Evolutionary conservation across 2,329 filamentous ascomycete species (phyloP).

Genomic region (Emergomyces africanus): DNA sequence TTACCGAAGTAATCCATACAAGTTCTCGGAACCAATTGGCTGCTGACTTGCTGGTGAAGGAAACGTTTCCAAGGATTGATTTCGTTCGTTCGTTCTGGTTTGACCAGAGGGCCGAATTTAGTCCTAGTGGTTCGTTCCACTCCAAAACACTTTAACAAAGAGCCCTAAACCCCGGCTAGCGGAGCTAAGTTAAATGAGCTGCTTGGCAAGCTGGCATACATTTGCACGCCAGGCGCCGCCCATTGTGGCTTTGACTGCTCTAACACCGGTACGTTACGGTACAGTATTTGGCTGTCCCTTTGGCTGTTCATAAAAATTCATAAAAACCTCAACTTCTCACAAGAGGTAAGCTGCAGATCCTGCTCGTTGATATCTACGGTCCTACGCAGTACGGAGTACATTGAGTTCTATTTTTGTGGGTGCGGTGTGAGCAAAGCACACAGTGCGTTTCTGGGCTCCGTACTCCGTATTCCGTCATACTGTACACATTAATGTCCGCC

Average conservation of each 20-base stretch:
- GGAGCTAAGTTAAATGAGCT: conserved; percentile 1
- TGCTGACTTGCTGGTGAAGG: not conserved
- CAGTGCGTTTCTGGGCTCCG: not conserved
- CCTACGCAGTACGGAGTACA: too few species aligned
- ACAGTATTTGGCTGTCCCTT: not conserved
- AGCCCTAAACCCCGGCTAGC: not conserved
- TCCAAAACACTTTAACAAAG: too few species aligned
- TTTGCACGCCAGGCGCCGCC: not conserved
- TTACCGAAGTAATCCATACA: too few species aligned
- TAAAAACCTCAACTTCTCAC: not conserved
- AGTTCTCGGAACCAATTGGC: not conserved
- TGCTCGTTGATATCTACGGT: too few species aligned
- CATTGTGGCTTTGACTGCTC: not conserved
- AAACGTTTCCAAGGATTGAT: too few species aligned
- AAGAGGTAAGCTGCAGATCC: not conserved
- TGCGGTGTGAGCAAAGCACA: too few species aligned
- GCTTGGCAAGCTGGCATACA: too few species aligned
- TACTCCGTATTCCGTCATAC: too few species aligned
- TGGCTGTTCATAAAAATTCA: not conserved
- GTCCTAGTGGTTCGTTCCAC: not conserved
- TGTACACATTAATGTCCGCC: too few species aligned
- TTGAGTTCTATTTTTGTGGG: too few species aligned
- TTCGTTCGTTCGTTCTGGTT: not conserved
- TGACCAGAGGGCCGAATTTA: not conserved
- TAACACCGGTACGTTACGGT: not conserved